phyloP scores from a whole-genome alignment of 805 yeast species.

The Cyberlindnera petersonii region DNA sequence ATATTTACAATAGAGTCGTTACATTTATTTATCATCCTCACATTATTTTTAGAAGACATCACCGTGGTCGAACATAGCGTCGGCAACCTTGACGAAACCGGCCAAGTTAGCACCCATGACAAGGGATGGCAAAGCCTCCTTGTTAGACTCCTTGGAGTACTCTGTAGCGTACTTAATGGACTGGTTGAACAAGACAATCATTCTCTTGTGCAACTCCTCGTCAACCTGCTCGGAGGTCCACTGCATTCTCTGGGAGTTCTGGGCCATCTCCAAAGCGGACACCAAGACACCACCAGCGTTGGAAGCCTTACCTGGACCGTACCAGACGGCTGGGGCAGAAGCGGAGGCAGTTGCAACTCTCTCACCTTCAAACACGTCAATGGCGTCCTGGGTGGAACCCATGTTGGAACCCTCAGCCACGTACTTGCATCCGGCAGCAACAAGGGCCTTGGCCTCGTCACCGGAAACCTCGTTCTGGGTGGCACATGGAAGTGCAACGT shows the following conservation, averaged over 20 bases:
- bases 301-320: conserved; percentile 99
- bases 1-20: conserved; percentile 4
- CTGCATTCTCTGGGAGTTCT: conserved; percentile 88
- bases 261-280: conserved; percentile 98
- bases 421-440: conserved; percentile 86
- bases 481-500: conserved; percentile 96
- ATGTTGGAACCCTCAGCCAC: conserved; percentile 99
- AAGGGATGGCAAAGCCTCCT: conserved; percentile 79
- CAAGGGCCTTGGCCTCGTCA: conserved; percentile 92
- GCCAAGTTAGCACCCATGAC: conserved; percentile 99
- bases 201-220: conserved; percentile 81
- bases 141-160: conserved; percentile 66
- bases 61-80: conserved; percentile 97
- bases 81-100: conserved; percentile 97
- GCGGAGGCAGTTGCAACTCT: conserved; percentile 44
- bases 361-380: conserved; percentile 86
- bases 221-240: conserved; percentile 96
- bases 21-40: background rate
- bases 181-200: conserved; percentile 89
- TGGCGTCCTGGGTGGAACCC: conserved; percentile 99
- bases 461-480: conserved; percentile 98
- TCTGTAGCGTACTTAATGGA: conserved; percentile 84
- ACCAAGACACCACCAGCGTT: conserved; percentile 99
- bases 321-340: conserved; percentile 71
- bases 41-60: conserved; percentile 47